These are phyloP conservation scores for Saturnispora dispora DNA, from an alignment of 805 yeast species.

Conservation along the genomic window DNA sequence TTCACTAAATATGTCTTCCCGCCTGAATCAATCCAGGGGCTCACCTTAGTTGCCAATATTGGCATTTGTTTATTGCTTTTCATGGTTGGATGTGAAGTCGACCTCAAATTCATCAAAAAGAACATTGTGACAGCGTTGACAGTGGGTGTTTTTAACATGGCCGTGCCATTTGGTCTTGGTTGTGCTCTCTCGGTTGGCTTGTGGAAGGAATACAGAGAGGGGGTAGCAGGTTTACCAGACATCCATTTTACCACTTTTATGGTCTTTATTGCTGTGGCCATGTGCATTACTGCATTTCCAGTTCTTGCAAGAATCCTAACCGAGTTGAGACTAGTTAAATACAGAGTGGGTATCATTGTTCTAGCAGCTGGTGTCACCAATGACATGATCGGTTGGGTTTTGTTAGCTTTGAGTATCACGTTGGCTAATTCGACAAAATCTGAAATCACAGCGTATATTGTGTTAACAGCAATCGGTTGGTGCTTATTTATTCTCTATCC, in stretches of 20 bases:
- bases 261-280: conserved; percentile 77
- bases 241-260: conserved; percentile 62
- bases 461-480: conserved; percentile 63
- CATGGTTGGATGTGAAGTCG: conserved; percentile 74
- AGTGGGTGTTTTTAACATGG: conserved; percentile 66
- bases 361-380: conserved; percentile 76
- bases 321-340: conserved; percentile 60
- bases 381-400: conserved; percentile 75
- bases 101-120: conserved; percentile 51
- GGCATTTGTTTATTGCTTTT: conserved; percentile 71
- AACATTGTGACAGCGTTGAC: conserved; percentile 52
- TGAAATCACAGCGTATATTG: conserved; percentile 58
- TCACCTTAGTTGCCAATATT: conserved; percentile 60
- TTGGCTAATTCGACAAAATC: conserved; percentile 67
- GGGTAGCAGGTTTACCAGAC: conserved; percentile 25
- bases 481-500: conserved; percentile 51
- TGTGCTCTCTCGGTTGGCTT: conserved; percentile 62
- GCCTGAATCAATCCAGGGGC: conserved; percentile 47
- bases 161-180: conserved; percentile 74
- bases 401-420: conserved; percentile 67
- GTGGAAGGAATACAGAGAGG: conserved; percentile 43
- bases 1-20: conserved; percentile 64
- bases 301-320: conserved; percentile 72
- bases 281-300: conserved; percentile 81
- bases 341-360: conserved; percentile 64